A percentile compares a stretch with the other conserved stretches of the same genome.
Conservation (phyloP, 495 filamentous ascomycete species). For the Aspergillus conjunctus region DNA sequence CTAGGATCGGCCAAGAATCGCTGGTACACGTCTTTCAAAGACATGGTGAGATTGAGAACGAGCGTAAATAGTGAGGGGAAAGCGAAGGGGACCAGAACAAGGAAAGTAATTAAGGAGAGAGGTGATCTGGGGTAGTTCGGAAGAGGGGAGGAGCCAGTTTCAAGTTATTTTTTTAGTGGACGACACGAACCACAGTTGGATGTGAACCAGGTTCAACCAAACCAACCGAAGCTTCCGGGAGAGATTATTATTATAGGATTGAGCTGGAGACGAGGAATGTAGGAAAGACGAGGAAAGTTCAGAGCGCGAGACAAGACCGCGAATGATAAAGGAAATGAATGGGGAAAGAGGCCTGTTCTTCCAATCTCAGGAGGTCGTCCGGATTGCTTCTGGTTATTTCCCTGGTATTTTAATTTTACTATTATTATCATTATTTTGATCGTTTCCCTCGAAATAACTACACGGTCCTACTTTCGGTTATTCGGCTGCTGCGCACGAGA, state of each 20-base stretch:
- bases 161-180: constrained; percentile 10
- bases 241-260: background rate
- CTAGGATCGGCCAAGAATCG: constrained; percentile 74
- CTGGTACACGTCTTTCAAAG: constrained; percentile 71
- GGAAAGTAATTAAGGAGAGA: constrained; percentile 15
- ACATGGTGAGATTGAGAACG: constrained; percentile 40
- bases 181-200: constrained; percentile 24
- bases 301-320: too few species aligned
- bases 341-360: too few species aligned
- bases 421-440: background rate
- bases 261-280: background rate
- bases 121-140: background rate
- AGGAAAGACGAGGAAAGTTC: background rate
- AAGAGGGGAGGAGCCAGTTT: background rate
- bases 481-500: constrained; percentile 12
- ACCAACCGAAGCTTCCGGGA: background rate
- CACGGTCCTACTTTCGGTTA: constrained; percentile 1
- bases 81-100: constrained; percentile 11
- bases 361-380: background rate
- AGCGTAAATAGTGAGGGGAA: constrained; percentile 19
- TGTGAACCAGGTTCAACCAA: too few species aligned
- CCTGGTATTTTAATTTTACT: background rate
- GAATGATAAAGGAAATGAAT: too few species aligned
- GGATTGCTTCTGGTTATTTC: background rate
- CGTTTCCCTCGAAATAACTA: background rate